Base-by-base conservation (phyloP, 2,329 filamentous ascomycete species). In the Corynespora cassiicola region DNA sequence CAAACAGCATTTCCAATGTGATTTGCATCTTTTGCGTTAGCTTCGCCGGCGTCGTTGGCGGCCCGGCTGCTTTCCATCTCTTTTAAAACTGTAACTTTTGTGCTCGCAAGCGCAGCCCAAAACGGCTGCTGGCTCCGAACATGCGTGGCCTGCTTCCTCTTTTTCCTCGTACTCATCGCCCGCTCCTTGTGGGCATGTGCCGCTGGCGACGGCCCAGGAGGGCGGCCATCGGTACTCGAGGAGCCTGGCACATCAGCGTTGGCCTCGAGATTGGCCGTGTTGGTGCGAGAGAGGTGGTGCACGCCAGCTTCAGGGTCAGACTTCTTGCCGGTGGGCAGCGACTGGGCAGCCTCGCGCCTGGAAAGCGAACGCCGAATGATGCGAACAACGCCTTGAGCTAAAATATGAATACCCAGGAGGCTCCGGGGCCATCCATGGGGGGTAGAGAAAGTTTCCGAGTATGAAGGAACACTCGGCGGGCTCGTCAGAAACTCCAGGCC, bases 51-150 rank as follows among this genome's bases (percentile, higher is more conserved):
- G 70, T 90, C 87, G 38, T 82, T 81, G 44, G 86, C 80, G 41
- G 85, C 84, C 65, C 88, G 84, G 52, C 88, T 92, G 65, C 95
- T 81, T 71, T 78, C 75, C 66, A 76, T 80, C 74, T 70, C 91
- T 73, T 95, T 94, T 63, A 95, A 85, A 72, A 96, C 90, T 57
- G 94, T 92, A 65, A 96, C 91, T 77, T 96, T 96, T 63, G 91
- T 96, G 72, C 90, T 96, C 34, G 91, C 91, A 56, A 96, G 81
- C 31, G 91, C 91, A 50, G 91, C 90, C 91, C 91, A 96, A 51
- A 96, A 81, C 31, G 91, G 91, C 72, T 96, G 91, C 63, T 90
- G 85, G 66, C 90, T 88, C 68, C 91, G 81, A 53, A 95, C 90
- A 69, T 94, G 88, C 42, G 90, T 90, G 63, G 88, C 92, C 71